These are phyloP conservation scores for Huntiella bhutanensis DNA, from an alignment of 2,329 filamentous ascomycete genomes.

Conservation along the genomic window DNA sequence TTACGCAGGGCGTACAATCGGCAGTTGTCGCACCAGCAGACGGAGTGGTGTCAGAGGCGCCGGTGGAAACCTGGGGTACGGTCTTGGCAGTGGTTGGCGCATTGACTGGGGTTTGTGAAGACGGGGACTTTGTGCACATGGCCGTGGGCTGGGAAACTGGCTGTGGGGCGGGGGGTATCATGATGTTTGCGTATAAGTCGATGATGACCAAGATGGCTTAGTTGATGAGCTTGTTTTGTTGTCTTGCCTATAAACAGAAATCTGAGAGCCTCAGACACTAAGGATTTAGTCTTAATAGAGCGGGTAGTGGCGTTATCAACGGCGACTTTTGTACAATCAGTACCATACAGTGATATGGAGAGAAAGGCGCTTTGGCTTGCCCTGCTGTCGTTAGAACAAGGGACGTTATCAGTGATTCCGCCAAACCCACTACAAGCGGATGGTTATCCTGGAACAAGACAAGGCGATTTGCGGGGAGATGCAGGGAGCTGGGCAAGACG, in stretches of 20 bases:
- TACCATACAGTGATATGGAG: neutral
- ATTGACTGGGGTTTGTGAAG: neutral
- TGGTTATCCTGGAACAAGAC: neutral
- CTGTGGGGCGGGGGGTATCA: too few relatives aligned
- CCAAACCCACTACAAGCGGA: neutral
- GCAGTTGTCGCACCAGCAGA: conserved; percentile 1
- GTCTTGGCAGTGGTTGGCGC: conserved; percentile 1
- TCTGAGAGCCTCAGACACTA: neutral
- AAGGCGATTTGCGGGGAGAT: neutral
- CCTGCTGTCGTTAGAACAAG: neutral
- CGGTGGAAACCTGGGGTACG: conserved; percentile 3
- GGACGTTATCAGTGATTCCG: too few relatives aligned
- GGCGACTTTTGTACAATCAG: neutral
- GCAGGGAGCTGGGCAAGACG: neutral
- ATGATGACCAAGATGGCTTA: too few relatives aligned
- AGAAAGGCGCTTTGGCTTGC: conserved; percentile 3
- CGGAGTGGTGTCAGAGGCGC: neutral
- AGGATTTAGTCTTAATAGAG: too few relatives aligned
- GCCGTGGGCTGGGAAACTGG: neutral
- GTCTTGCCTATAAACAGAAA: neutral
- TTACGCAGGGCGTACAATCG: neutral
- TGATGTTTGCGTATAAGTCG: too few relatives aligned
- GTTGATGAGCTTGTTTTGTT: too few relatives aligned
- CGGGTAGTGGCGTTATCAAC: neutral
- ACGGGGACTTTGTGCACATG: neutral